Conservation (phyloP, 192 early-diverging fungal species). For the Coemansia sp. region DNA sequence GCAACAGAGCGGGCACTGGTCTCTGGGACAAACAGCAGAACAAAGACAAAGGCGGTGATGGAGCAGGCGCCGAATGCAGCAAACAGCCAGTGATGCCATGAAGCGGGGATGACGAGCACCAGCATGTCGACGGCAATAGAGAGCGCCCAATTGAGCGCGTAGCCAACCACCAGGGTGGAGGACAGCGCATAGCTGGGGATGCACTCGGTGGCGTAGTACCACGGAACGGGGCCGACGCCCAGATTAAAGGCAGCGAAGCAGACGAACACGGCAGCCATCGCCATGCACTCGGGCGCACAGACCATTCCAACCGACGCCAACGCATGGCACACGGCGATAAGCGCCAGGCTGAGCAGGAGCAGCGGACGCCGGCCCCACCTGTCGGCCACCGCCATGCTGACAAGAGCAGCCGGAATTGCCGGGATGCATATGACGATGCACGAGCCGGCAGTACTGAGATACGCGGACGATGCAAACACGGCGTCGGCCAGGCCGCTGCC, state of each 20-base stretch:
- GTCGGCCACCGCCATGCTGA: constrained; percentile 66
- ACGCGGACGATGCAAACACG: constrained; percentile 63
- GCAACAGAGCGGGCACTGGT: constrained; percentile 63
- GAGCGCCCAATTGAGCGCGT: constrained; percentile 68
- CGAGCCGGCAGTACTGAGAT: constrained; percentile 27
- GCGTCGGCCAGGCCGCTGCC: constrained; percentile 46
- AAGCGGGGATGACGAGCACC: constrained; percentile 48
- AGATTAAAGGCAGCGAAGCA: constrained; percentile 73
- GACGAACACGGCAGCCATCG: constrained; percentile 63
- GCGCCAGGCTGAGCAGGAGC: constrained; percentile 61
- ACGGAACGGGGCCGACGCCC: constrained; percentile 78
- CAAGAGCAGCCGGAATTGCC: constrained; percentile 59
- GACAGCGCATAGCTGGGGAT: constrained; percentile 70
- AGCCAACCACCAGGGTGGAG: constrained; percentile 64
- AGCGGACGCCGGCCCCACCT: constrained; percentile 66
- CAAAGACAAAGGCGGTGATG: constrained; percentile 50
- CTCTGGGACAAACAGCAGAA: constrained; percentile 70
- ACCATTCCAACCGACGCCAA: constrained; percentile 61
- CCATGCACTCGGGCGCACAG: constrained; percentile 51
- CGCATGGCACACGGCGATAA: constrained; percentile 61
- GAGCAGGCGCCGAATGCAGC: constrained; percentile 64
- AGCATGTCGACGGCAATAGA: constrained; percentile 55
- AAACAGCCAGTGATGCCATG: constrained; percentile 44
- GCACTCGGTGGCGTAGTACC: constrained; percentile 72
- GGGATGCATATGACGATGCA: constrained; percentile 62